Base-by-base conservation (phyloP, 352 stramenopile genomes). In the Phytophthora foliorum region DNA sequence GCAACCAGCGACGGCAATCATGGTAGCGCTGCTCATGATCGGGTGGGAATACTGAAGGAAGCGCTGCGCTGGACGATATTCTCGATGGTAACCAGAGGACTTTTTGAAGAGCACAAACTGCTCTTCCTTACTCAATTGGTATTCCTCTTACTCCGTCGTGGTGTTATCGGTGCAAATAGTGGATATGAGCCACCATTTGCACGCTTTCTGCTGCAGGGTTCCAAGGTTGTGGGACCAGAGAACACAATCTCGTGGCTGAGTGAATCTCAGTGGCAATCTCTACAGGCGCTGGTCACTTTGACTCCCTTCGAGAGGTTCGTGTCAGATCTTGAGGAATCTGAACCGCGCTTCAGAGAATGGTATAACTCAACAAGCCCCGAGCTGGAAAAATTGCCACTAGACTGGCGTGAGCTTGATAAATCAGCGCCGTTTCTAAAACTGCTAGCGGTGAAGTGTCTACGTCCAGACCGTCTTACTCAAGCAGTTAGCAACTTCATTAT, bases 401-500 rank as follows among this genome's bases (percentile, higher is more conserved):
- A 97, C 58, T 98, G 92, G 93, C 84, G 92, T 10, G 92, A 98
- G 31, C 75, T 98, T 10, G 94, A 98, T 71, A 97, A 97, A 56
- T 78, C 74, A 4, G 78, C 84, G 16, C 91, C 93, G 2, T 98
- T 98, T 67, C 68, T 96, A 29, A 98, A 98, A 74, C 72, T 99
- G 54, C 74, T 99, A 10, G 93, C 98, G 6, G 86, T 99, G 32
- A 90, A 95, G 27, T 98, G 90, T 67, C 80, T 99, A 62, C 92
- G 97, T 21, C 94, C 96, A 0, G 97, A 99, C 64, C 91, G 97
- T 31, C 82, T 99, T 60, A 97, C 89, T 6, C 89, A 96, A 24
- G 93, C 96, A 22, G 79, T 99, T 27, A 94, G 84, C 32, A 97
- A 95, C 50, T 99, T 99, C 45, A 98, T 99, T 32, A 60, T 63